Evolutionary conservation across 441 rosid species (phyloP).

Genomic region (Syzygium malaccense): DNA sequence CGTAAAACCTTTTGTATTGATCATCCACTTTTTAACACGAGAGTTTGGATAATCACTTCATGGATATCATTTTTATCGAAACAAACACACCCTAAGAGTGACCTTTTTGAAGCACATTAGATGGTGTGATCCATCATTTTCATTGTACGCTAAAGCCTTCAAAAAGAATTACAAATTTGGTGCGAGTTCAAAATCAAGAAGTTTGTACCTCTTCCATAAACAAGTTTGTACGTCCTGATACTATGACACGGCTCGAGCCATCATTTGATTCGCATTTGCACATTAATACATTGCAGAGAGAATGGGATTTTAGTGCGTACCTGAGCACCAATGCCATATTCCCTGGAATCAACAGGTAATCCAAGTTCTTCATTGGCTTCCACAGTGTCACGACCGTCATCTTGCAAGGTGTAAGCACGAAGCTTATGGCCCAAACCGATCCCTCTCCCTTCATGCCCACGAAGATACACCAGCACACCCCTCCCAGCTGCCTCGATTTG

Average conservation of each 20-base stretch:
- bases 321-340: slow-evolving; percentile 61
- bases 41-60: too few species aligned
- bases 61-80: too few species aligned
- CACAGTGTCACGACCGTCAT: slow-evolving; percentile 32
- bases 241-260: neutral
- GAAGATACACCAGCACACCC: slow-evolving; percentile 58
- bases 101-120: neutral
- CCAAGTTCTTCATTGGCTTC: slow-evolving; percentile 37
- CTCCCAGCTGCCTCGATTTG: slow-evolving; percentile 46
- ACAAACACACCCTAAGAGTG: neutral
- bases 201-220: neutral
- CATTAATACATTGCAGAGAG: neutral
- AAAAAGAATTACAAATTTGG: neutral
- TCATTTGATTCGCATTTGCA: neutral
- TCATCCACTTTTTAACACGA: too few species aligned
- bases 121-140: neutral
- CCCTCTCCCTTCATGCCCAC: slow-evolving; percentile 62
- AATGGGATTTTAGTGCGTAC: slow-evolving; percentile 13
- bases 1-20: too few species aligned
- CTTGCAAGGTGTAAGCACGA: slow-evolving; percentile 37
- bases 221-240: neutral
- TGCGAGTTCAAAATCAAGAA: neutral
- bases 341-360: slow-evolving; percentile 49
- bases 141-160: neutral
- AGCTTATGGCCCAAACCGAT: slow-evolving; percentile 54